phyloP scores from a whole-genome alignment of 441 rosid species.

The Erodium texanum region DNA sequence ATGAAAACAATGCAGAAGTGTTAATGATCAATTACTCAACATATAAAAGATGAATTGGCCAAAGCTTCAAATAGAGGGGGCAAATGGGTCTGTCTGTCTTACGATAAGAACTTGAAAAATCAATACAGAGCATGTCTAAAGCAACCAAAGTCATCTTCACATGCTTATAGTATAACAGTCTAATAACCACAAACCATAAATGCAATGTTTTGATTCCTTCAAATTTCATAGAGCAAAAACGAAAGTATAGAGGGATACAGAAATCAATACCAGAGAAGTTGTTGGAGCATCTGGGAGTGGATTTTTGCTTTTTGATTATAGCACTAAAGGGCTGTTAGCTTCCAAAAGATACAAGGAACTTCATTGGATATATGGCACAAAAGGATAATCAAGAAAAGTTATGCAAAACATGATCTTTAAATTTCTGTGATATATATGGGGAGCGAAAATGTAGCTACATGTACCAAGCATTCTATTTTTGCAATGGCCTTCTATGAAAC shows the following conservation, averaged over 20 bases:
- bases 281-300: background rate
- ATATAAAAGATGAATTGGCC: background rate
- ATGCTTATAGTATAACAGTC: background rate
- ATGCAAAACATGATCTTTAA: slow-evolving; percentile 14
- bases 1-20: no score
- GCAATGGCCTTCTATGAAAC: slow-evolving; percentile 37
- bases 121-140: background rate
- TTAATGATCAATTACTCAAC: no score
- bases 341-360: background rate
- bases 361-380: background rate
- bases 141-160: background rate
- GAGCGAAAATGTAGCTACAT: slow-evolving; percentile 33
- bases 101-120: no score
- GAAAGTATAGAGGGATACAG: background rate
- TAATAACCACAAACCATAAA: background rate
- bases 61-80: background rate
- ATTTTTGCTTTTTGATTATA: background rate
- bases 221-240: no score
- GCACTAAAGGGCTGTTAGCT: background rate
- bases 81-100: background rate
- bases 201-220: background rate
- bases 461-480: slow-evolving; percentile 38
- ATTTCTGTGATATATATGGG: slow-evolving; percentile 34
- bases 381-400: background rate
- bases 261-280: slow-evolving; percentile 4